Evolutionary conservation across 495 filamentous ascomycete species (phyloP).

Genomic region (Penicillium dipodomyicola): DNA sequence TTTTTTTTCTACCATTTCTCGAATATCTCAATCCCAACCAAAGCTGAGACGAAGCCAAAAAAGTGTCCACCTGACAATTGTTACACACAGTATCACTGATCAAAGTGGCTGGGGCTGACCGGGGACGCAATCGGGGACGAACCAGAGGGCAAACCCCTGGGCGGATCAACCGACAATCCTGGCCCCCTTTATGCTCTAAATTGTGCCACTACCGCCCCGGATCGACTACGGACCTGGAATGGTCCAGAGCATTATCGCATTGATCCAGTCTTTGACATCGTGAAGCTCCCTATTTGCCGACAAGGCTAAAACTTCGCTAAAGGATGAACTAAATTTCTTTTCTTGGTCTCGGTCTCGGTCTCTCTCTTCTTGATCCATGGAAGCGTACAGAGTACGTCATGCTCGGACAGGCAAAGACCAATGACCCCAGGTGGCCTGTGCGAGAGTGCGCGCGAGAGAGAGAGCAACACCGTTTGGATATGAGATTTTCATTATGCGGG

Average conservation of each 20-base stretch:
- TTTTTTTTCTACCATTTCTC: neutral
- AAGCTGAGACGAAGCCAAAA: conserved; percentile 5
- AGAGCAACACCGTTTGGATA: conserved; percentile 8
- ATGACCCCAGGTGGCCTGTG: conserved; percentile 6
- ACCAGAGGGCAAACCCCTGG: conserved; percentile 31
- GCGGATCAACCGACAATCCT: conserved; percentile 36
- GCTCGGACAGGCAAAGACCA: neutral
- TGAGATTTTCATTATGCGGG: conserved; percentile 1
- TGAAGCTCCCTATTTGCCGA: neutral
- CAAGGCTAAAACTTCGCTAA: conserved; percentile 1
- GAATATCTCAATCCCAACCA: conserved; percentile 1
- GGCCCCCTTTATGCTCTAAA: conserved; percentile 22
- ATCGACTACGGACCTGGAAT: conserved; percentile 20
- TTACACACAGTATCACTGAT: conserved; percentile 3
- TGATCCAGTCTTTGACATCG: neutral
- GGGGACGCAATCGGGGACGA: conserved; percentile 7
- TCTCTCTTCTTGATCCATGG: conserved; percentile 7
- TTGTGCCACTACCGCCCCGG: conserved; percentile 33
- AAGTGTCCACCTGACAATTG: conserved; percentile 5
- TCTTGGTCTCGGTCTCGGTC: conserved; percentile 9
- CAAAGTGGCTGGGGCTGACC: conserved; percentile 5
- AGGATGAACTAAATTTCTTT: neutral
- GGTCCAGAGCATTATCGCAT: conserved; percentile 4
- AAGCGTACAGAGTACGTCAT: conserved; percentile 3
- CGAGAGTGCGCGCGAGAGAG: neutral